Evolutionary conservation across 805 yeast genomes (phyloP), one percentile per base, ranked within the genome.

Genomic region (Candida rishiriensis): DNA sequence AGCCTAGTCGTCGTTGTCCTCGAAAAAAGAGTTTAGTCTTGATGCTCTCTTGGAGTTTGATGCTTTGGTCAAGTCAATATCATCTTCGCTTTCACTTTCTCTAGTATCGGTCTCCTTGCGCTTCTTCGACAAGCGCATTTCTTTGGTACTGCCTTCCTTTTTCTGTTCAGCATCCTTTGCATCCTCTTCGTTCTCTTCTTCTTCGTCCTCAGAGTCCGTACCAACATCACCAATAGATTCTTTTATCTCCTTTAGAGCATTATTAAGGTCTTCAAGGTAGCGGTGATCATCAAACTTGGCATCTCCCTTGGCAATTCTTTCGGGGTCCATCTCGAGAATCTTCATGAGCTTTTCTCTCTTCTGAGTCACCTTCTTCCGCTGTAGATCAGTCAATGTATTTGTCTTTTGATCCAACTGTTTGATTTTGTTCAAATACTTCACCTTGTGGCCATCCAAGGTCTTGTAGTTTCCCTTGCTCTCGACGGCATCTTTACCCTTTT

Each of bases 391-490:
- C 17, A 40, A 38, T 1, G 40, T 36, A 9, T 49, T 53, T 40
- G 57, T 36, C 13, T 34, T 16, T 28, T 50, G 56, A 13, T 69
- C 69, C n/a, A 71, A 48, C 49, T 62, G 64, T 35, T 66, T 60
- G 2, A 73, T 56, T 45, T 61, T 63, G 33, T 66, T 59, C 9
- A 73, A 44, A 29, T 60, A 61, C 45, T 59, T 61, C 42, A 72
- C 56, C 14, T 68, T 52, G n/a, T 65, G 53, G 3, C 77, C 77
- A 43, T 70, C 72, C 29, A 72, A 50, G 0, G 69, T 70, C 34
- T 68, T 60, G 43, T 60, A 70, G 7, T 54, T 51, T n/a, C 43
- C 50, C 12, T 56, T 54, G 40, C 46, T 57, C 26, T 31, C 33
- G 9, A 15, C 12, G 13, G 49, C 51, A 36, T 52, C 52, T 42